Evolutionary conservation across 306 rosid genomes (phyloP).

Genomic region (Vigna nakashimae): DNA sequence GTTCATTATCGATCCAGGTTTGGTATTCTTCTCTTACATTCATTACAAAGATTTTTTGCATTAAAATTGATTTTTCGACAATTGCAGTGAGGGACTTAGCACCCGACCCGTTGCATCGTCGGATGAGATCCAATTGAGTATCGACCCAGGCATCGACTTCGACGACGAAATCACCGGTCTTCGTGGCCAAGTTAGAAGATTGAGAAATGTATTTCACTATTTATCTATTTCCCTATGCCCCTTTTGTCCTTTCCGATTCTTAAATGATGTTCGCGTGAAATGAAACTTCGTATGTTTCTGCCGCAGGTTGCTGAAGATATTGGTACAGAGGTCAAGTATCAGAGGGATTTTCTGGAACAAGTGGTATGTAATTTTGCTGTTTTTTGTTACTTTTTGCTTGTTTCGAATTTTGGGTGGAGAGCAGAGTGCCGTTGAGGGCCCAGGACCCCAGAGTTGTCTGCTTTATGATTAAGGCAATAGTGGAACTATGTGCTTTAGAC

Average conservation of each 20-base stretch:
- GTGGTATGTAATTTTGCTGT: slow-evolving; percentile 59
- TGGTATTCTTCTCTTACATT: not conserved
- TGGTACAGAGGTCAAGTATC: slow-evolving; percentile 72
- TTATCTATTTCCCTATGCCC: no score
- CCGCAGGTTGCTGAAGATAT: slow-evolving; percentile 92
- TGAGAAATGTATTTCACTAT: slow-evolving; percentile 65
- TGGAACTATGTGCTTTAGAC: slow-evolving; percentile 5
- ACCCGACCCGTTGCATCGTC: slow-evolving; percentile 71
- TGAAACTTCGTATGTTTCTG: slow-evolving; percentile 14
- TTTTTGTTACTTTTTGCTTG: not conserved
- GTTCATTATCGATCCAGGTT: slow-evolving; percentile 79
- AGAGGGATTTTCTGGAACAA: slow-evolving; percentile 71
- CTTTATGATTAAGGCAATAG: not conserved
- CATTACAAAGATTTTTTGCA: not conserved
- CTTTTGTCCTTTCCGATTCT: not conserved
- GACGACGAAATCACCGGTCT: slow-evolving; percentile 88
- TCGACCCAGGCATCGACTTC: slow-evolving; percentile 75
- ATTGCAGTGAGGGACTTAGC: slow-evolving; percentile 80
- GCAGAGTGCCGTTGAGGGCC: not conserved
- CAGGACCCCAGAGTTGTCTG: not conserved
- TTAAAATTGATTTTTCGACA: not conserved
- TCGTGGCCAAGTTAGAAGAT: slow-evolving; percentile 77
- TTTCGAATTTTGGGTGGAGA: not conserved
- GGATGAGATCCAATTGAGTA: slow-evolving; percentile 87
- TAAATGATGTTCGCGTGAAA: slow-evolving; percentile 14